Percentiles rank a stretch among this genome's conserved stretches.
phyloP scores from a whole-genome alignment of 352 stramenopile genomes.

The Globisporangium nodosum region DNA sequence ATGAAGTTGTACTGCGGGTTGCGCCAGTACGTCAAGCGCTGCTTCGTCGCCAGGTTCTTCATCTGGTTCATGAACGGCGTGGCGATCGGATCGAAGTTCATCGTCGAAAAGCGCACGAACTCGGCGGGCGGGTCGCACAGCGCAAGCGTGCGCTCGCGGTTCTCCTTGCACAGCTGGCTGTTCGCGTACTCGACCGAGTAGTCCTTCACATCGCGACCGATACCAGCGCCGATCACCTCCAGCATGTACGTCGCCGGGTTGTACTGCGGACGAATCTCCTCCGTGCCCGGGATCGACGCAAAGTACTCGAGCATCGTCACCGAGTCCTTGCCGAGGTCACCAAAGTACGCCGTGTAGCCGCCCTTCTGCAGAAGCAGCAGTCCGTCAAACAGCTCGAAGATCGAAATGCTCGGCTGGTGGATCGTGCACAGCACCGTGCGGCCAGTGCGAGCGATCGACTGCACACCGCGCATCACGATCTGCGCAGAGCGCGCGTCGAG shows the following conservation, averaged over 20 bases:
- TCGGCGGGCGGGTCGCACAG: conserved; percentile 2
- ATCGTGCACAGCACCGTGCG: conserved; percentile 79
- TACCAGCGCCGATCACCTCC: conserved; percentile 60
- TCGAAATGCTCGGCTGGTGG: conserved; percentile 63
- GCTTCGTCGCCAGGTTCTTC: conserved; percentile 18
- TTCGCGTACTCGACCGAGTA: conserved; percentile 48
- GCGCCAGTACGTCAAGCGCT: conserved; percentile 44
- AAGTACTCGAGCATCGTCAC: conserved; percentile 88
- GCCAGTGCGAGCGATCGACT: conserved; percentile 81
- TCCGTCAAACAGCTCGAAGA: conserved; percentile 92
- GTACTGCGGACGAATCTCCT: conserved; percentile 60
- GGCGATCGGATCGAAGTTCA: conserved; percentile 40
- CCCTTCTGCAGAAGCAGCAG: conserved; percentile 68
- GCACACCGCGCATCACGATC: conserved; percentile 85
- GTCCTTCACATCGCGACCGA: conserved; percentile 33
- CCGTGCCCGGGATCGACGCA: conserved; percentile 60
- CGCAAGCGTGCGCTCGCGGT: conserved; percentile 23
- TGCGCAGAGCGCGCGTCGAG: conserved; percentile 79
- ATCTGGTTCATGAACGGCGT: conserved; percentile 39
- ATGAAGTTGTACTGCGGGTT: conserved; percentile 65
- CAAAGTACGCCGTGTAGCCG: conserved; percentile 62
- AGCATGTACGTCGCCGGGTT: conserved; percentile 88
- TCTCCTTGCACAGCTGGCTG: conserved; percentile 26
- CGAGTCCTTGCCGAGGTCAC: conserved; percentile 76
- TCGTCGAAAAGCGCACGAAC: conserved; percentile 27